Evolutionary conservation across 2,329 filamentous ascomycete species (phyloP), one percentile per base, ranked within the genome.

Genomic region (Malbranchea cinnamomea): DNA sequence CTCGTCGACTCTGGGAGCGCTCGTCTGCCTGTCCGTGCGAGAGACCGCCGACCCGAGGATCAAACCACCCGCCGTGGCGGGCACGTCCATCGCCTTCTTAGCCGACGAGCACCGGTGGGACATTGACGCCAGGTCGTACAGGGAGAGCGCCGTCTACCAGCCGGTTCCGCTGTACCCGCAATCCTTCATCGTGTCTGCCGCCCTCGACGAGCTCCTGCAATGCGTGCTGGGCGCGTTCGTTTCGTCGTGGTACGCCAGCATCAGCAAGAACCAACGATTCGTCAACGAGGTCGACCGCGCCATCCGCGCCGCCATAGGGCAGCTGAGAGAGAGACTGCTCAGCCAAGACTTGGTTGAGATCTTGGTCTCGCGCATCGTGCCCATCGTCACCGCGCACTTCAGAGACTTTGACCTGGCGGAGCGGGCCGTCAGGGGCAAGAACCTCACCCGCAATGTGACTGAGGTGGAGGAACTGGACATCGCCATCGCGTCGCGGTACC

Each of bases 381-480:
- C 91, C 8, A 74, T 95, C 35, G 53, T 98, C 41, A 95, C 87
- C 17, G 67, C 72, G 6, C 89, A 98, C 54, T 72, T 98, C 44
- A 80, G 72, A 41, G 82, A 93, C 41, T 93, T 93, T 44, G 82
- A 85, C 52, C 75, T 89, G 40, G 89, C 89, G 1, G 89, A 98
- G 59, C 71, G 78, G 34, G 69, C 74, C 6, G 81, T 98, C 7
- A 71, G 87, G 31, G 91, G 91, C 8, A 79, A 75, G 50, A 82
- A 92, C 53, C 62, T 95, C 33, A 89, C 84, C 43, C 74, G 82
- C 30, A 84, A 78, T 40, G 75, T 98, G 32, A 95, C 91, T 2
- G 89, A 98, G 57, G 92, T 85, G 1, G 87, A 94, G 49, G 89
- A 98, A 64, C 63, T 98, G 44, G 85, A 95, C 53, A 64, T 92